These are phyloP conservation scores for Neckera pumila DNA, from an alignment of 225 moss, liverwort and hornwort species.

Conservation along the genomic window DNA sequence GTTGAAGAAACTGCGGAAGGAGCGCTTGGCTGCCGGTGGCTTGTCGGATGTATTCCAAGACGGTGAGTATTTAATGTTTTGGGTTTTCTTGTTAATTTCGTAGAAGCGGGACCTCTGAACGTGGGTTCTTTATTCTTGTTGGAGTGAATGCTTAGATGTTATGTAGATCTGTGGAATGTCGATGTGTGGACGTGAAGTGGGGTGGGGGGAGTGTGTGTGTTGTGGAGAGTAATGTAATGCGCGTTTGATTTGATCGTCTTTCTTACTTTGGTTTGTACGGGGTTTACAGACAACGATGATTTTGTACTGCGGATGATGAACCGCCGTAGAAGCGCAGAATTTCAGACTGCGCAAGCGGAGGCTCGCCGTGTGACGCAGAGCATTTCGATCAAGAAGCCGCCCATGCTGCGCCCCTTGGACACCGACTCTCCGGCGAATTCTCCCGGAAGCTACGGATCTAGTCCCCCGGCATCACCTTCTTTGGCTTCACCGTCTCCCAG, in stretches of 20 bases:
- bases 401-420: conserved; percentile 38
- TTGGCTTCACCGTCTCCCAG: conserved; percentile 40
- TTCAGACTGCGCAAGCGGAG: conserved; percentile 24
- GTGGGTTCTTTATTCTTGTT: background rate
- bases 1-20: conserved; percentile 51
- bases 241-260: background rate
- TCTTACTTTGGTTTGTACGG: background rate
- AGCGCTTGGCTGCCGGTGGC: conserved; percentile 26
- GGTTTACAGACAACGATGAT: conserved; percentile 29
- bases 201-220: background rate
- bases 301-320: conserved; percentile 38
- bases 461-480: conserved; percentile 41
- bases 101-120: background rate
- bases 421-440: conserved; percentile 27
- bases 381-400: conserved; percentile 49
- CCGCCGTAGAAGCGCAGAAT: conserved; percentile 51
- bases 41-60: conserved; percentile 43
- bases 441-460: conserved; percentile 38
- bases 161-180: background rate
- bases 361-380: conserved; percentile 50
- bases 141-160: background rate
- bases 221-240: background rate
- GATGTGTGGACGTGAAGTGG: background rate
- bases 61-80: background rate
- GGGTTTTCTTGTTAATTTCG: background rate